Conservation (phyloP, 2,329 filamentous ascomycete species). For the Alternaria conjuncta region DNA sequence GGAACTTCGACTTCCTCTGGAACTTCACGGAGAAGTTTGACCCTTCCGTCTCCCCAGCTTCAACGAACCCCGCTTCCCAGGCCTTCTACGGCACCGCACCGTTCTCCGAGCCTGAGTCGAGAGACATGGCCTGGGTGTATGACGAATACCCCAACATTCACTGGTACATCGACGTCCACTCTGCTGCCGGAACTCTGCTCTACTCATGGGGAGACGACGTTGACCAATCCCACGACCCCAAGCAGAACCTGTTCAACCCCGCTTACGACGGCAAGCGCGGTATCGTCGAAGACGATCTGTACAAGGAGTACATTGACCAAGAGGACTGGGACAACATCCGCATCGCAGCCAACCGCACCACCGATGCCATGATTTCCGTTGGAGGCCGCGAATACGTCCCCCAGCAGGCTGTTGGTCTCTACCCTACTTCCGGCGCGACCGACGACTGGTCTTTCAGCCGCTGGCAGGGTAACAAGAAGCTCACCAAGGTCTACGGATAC, state of each 20-base stretch:
- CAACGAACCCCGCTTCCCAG: slow-evolving; percentile 52
- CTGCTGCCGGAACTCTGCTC: slow-evolving; percentile 60
- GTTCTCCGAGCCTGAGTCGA: slow-evolving; percentile 64
- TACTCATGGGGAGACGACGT: slow-evolving; percentile 66
- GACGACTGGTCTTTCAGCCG: slow-evolving; percentile 50
- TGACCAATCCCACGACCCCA: slow-evolving; percentile 55
- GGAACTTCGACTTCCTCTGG: slow-evolving; percentile 62
- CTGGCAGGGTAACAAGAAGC: slow-evolving; percentile 44
- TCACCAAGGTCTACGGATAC: slow-evolving; percentile 51
- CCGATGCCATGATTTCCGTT: slow-evolving; percentile 44
- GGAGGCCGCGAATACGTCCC: slow-evolving; percentile 43
- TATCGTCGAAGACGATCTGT: slow-evolving; percentile 59
- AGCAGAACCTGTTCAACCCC: slow-evolving; percentile 60
- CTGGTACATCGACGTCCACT: slow-evolving; percentile 67
- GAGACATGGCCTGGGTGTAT: slow-evolving; percentile 61
- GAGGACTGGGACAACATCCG: slow-evolving; percentile 44
- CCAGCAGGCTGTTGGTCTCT: slow-evolving; percentile 47
- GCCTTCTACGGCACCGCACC: slow-evolving; percentile 60
- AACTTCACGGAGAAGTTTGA: slow-evolving; percentile 58
- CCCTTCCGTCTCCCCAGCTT: slow-evolving; percentile 48
- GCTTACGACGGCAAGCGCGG: slow-evolving; percentile 61
- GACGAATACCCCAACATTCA: slow-evolving; percentile 57
- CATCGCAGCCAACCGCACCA: slow-evolving; percentile 40
- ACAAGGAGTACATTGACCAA: slow-evolving; percentile 48
- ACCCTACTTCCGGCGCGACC: slow-evolving; percentile 46